phyloP scores from a whole-genome alignment of 768 basidiomycete genomes.

The Favolaschia claudopus region DNA sequence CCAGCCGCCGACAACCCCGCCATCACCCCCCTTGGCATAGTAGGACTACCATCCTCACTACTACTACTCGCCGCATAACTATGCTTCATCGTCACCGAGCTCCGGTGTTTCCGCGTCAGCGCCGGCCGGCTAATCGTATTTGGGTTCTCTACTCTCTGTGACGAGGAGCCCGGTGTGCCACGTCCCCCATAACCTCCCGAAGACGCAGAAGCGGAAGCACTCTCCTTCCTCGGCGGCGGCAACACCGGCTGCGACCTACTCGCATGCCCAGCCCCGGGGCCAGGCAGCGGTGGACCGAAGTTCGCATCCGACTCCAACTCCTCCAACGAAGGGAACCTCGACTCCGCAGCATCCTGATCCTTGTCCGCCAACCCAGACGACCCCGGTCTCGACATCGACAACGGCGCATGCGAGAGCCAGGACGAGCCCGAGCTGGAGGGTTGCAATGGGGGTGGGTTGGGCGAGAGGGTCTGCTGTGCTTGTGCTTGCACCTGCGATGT shows the following conservation, averaged over 20 bases:
- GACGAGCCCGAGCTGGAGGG: slow-evolving; percentile 40
- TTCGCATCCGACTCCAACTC: slow-evolving; percentile 75
- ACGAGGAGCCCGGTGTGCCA: neutral
- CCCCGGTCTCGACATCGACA: slow-evolving; percentile 38
- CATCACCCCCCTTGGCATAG: neutral
- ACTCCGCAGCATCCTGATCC: slow-evolving; percentile 62
- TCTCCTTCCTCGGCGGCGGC: slow-evolving; percentile 11
- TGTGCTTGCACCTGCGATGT: slow-evolving; percentile 22
- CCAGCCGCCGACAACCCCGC: no score
- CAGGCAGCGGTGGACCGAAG: slow-evolving; percentile 39
- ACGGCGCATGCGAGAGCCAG: slow-evolving; percentile 37
- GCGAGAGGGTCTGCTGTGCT: slow-evolving; percentile 43
- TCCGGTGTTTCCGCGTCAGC: slow-evolving; percentile 56
- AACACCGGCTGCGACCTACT: slow-evolving; percentile 8
- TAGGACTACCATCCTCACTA: slow-evolving; percentile 4
- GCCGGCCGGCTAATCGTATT: no score
- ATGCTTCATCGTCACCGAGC: slow-evolving; percentile 55
- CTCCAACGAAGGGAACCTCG: slow-evolving; percentile 88
- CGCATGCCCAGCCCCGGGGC: neutral
- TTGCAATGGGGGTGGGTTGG: slow-evolving; percentile 33
- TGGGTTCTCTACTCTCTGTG: slow-evolving; percentile 19
- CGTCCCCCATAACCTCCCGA: no score
- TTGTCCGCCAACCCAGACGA: slow-evolving; percentile 41
- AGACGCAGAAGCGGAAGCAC: slow-evolving; percentile 14
- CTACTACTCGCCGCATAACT: slow-evolving; percentile 25